Evolutionary conservation across 2,329 filamentous ascomycete genomes (phyloP).

Genomic region (Elsinoe perseae): DNA sequence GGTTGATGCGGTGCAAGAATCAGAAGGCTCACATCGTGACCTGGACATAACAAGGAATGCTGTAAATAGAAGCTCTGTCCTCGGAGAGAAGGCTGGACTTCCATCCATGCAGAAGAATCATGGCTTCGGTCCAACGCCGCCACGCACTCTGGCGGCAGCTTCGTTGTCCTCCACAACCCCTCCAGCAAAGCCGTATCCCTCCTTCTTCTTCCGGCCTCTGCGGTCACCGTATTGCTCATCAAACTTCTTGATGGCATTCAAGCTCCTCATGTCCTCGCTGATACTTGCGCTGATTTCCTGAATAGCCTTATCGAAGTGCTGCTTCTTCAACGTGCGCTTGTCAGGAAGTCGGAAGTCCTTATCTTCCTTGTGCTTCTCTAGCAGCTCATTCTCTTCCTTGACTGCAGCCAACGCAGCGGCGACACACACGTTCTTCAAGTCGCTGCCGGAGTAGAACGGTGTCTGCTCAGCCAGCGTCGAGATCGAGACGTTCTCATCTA

Average conservation of each 20-base stretch:
- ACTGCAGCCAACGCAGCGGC: constrained; percentile 72
- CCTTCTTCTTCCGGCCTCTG: constrained; percentile 47
- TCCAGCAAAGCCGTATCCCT: constrained; percentile 29
- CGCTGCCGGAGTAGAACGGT: constrained; percentile 71
- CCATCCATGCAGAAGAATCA: too few relatives aligned
- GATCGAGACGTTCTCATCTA: constrained; percentile 56
- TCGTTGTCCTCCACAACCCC: constrained; percentile 24
- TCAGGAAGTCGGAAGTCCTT: constrained; percentile 56
- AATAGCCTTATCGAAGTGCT: constrained; percentile 79
- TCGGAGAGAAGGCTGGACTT: too few relatives aligned
- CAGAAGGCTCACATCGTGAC: too few relatives aligned
- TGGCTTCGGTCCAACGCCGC: constrained; percentile 10
- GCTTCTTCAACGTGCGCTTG: constrained; percentile 54
- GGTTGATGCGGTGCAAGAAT: neutral
- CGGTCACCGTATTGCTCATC: constrained; percentile 90
- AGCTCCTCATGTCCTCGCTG: constrained; percentile 82
- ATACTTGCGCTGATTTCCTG: constrained; percentile 87
- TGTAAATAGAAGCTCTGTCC: too few relatives aligned
- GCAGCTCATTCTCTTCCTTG: constrained; percentile 57
- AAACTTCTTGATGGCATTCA: constrained; percentile 85
- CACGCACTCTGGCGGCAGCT: constrained; percentile 27
- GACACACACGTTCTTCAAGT: constrained; percentile 75
- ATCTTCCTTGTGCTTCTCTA: constrained; percentile 27
- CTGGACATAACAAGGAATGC: too few relatives aligned
- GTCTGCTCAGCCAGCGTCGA: constrained; percentile 57